Base-by-base conservation (phyloP, 2,329 filamentous ascomycete species). In the Neofusicoccum umdonicola region DNA sequence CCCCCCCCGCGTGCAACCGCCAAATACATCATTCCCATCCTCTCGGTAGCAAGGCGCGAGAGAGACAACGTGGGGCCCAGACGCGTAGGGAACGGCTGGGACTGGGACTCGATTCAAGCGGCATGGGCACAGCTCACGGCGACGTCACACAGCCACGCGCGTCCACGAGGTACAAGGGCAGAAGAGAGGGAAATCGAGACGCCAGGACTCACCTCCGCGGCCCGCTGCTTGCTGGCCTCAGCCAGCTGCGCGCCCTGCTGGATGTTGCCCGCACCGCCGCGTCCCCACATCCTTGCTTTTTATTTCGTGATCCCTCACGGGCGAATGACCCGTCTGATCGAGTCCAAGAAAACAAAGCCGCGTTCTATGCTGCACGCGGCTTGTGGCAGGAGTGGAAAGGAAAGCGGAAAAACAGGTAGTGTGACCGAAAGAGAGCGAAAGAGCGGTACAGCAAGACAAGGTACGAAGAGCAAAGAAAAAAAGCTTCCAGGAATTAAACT, bases 201-300 rank as follows among this genome's bases (percentile, higher is more conserved):
- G 39, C 39, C 37, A 35, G 62, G 57, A 66, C 70, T 51, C 63
- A 77, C 76, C 66, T 76, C 74, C 41, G 69, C 68, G 27, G 68
- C 65, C 54, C 69, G 74, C 31, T 60, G 56, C 63, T 71, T 72
- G 60, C 66, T 76, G 42, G 71, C 70, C 60, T 76, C 73, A 42
- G 74, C 68, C 9, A 76, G 68, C 57, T 74, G 74, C 39, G 68
- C 69, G 34, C 50, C 51, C 51, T 58, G 52, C 51, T 66, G 71
- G 56, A 80, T 79, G 66, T 82, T 82, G 22, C 80, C 80, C 17
- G 79, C 79, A 45, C 80, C 80, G 54, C 80, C 80, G 51, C 80
- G 77, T 57, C 80, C 80, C 67, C 67, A 71, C 67, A 72, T 70
- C 71, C 73, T 77, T 62, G 60, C 45, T 34, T 27, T 44, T 12